A percentile compares a stretch with the other conserved stretches of the same genome.
These are phyloP conservation scores for Cenchrus purpureus DNA, from an alignment of 176 grass and related monocot genomes.

Conservation along the genomic window DNA sequence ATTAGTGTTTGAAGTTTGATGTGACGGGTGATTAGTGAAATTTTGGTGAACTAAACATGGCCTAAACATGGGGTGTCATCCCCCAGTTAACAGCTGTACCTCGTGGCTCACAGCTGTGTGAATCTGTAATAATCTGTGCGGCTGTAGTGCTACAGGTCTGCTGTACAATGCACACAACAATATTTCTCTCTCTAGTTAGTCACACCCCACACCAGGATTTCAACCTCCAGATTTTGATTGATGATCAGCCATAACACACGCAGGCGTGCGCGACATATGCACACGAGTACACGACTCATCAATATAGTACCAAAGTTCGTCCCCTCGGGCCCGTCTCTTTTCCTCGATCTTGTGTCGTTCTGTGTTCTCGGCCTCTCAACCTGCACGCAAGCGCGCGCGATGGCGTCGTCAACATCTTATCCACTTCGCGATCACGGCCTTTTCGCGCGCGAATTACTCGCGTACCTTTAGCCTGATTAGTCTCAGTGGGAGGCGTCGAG, in stretches of 20 bases:
- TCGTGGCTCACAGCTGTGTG: background rate
- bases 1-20: too few species aligned
- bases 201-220: too few species aligned
- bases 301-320: too few species aligned
- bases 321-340: background rate
- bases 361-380: background rate
- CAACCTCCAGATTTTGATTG: background rate
- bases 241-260: background rate
- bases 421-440: background rate
- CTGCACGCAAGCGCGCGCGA: background rate
- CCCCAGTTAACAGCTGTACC: background rate
- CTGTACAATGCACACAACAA: background rate
- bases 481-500: background rate
- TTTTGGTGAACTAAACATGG: too few species aligned
- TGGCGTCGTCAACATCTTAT: background rate
- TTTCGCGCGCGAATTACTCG: background rate
- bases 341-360: too few species aligned
- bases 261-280: too few species aligned
- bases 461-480: background rate
- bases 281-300: too few species aligned
- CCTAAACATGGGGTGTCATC: background rate
- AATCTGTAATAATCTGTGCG: background rate
- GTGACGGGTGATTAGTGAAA: too few species aligned
- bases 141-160: background rate
- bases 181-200: too few species aligned